Evolutionary conservation across 1,284 basidiomycete species (phyloP).

Genomic region (Ustilago vetiveriae): DNA sequence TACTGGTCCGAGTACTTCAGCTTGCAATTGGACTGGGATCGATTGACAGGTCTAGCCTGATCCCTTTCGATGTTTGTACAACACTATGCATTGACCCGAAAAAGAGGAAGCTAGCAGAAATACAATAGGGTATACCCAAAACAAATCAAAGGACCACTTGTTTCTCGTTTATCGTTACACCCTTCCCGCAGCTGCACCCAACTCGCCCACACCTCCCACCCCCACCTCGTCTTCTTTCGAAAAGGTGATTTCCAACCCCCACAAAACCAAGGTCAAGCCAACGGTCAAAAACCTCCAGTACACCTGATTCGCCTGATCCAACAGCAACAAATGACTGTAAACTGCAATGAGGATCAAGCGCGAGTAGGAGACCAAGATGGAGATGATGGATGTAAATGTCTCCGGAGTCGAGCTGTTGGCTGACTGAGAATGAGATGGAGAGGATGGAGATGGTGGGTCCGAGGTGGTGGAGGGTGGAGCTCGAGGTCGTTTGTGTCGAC

Average conservation of each 20-base stretch:
- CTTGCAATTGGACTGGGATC: constrained; percentile 42
- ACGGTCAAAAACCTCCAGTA: constrained; percentile 66
- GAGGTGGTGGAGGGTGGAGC: constrained; percentile 4
- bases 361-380: constrained; percentile 58
- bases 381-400: constrained; percentile 39
- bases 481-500: constrained; percentile 34
- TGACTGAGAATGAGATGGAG: not conserved
- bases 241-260: constrained; percentile 62
- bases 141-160: not conserved
- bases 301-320: constrained; percentile 64
- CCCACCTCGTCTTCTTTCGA: constrained; percentile 45
- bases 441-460: not conserved
- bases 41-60: constrained; percentile 29
- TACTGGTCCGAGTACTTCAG: constrained; percentile 48
- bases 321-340: constrained; percentile 62
- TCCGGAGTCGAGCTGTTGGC: constrained; percentile 1
- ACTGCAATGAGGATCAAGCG: constrained; percentile 64
- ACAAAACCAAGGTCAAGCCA: constrained; percentile 57
- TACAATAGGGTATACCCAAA: not conserved
- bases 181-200: constrained; percentile 23
- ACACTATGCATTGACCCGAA: too few species aligned
- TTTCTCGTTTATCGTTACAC: constrained; percentile 1
- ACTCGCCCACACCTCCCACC: constrained; percentile 28
- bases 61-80: not conserved
- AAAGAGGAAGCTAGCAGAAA: too few species aligned